Base-by-base conservation (phyloP, 345 rosid species). In the Carallia pectinifolia region DNA sequence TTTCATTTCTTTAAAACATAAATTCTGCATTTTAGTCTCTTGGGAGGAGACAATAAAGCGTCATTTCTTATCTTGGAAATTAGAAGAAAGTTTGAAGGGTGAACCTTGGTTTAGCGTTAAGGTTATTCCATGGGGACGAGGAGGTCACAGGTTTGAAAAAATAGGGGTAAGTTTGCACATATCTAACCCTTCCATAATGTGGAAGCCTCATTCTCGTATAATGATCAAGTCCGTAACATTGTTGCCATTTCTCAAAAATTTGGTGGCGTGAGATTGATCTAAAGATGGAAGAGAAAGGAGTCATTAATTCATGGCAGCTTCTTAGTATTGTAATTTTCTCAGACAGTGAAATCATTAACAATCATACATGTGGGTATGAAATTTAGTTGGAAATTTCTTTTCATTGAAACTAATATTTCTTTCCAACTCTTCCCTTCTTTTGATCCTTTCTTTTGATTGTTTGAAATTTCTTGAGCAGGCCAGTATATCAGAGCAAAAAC, bases 401-500 rank as follows among this genome's bases (percentile, higher is more conserved):
- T 15, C 2, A 62, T 13, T 19, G 15, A n/a, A 7, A 44, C 37
- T 15, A 36, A 68, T 36, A 9, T 61, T 53, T 58, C 61, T 50
- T 53, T 36, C 23, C 18, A 2, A 58, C 19, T 31, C 31, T 44
- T 5, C 63, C 13, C 36, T 31, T 19, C 39, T 10, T 48, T 61
- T 47, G 7, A 17, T 66, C 18, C 31, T 61, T 13, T 64, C 23
- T 55, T 13, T 2, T 56, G 29, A 27, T 56, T 56, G 15, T 27
- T 56, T 27, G 12, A 56, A 33, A 53, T 63, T 71, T n/a, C 27
- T 6, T 31, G 39, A 52, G 68, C 86, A 90, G 97, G 80, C 81
- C 55, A 77, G 59, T 74, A 83, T 79, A 75, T 72, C 73, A 60
- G 96, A 94, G 52, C 83, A 81, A 74, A 85, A 87, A 64, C 94